Conservation (phyloP, 202 grass and related monocot species). For the Eragrostis tef region DNA sequence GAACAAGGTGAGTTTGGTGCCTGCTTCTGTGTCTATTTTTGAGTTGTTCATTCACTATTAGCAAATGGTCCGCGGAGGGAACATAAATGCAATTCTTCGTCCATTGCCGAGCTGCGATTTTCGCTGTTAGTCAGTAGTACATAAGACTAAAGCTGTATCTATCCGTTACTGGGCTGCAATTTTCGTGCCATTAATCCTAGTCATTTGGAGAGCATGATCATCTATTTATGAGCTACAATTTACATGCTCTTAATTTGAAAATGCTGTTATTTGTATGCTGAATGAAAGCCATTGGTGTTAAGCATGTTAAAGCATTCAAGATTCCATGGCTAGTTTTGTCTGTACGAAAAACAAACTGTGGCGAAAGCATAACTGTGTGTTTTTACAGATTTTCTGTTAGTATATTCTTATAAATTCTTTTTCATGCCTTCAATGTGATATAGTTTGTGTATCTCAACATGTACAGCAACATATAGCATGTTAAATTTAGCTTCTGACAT, state of each 20-base stretch:
- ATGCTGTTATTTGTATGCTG: neutral
- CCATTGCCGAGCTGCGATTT: neutral
- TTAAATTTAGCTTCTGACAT: neutral
- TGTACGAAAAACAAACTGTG: neutral
- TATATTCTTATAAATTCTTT: neutral
- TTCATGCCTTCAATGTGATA: neutral
- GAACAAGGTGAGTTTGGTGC: constrained; percentile 59
- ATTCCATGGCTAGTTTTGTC: neutral
- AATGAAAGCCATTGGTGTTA: neutral
- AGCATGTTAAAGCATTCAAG: neutral
- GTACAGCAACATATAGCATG: neutral
- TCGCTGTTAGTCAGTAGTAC: neutral
- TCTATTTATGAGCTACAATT: neutral
- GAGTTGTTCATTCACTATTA: neutral
- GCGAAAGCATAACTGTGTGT: neutral
- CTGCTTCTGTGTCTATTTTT: neutral
- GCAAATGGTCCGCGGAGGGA: neutral
- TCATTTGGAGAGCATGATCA: neutral
- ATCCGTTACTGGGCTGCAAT: too few relatives aligned
- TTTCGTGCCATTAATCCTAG: neutral
- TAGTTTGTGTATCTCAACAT: neutral
- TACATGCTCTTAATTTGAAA: neutral
- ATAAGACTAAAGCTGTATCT: too few relatives aligned
- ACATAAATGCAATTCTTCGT: constrained; percentile 12
- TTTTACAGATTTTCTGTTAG: neutral